Evolutionary conservation across 2,329 filamentous ascomycete genomes (phyloP), one percentile per base, ranked within the genome.

Genomic region (Madurella mycetomatis): DNA sequence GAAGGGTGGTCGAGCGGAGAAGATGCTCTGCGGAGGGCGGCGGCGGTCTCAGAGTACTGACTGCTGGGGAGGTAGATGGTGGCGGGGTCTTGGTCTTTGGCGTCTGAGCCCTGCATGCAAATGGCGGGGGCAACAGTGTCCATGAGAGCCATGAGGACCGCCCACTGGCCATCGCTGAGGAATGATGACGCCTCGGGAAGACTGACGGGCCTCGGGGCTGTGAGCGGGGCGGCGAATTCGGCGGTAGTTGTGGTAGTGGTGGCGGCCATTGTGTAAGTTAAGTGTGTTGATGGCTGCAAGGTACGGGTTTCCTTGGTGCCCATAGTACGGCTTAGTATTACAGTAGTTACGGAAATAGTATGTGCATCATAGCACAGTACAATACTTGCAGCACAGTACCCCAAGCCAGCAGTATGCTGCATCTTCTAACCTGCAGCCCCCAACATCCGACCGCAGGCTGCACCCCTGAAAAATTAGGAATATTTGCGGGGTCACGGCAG

Each of bases 61-160:
- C 9, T 30, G 18, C 56, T 55, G 1, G 62, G 52, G 30, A 66
- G 59, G 19, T 60, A 53, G 17, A 57, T 19, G 16, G 43, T 53
- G 1, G 54, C 57, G 0, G 15, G 3, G 25, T 56, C 53, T 17
- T 53, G 30, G 19, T 46, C 11, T 34, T 56, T 37, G 34, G 58
- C 4, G 13, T 9, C 15, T 37, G 25, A n/a, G 43, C 58, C 57
- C 32, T 58, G 49, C 11, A 50, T 53, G 17, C 58, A 52, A n/a
- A 64, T 40, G 4, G 59, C 54, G 2, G 64, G 60, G 41, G 60
- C 40, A 13, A 64, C 19, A 5, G 63, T 45, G 47, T 64, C 61
- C 61, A 66, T 62, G 40, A 66, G 44, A 8, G 60, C 57, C 53
- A 65, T 53, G n/a, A 66, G 55, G 19, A 63, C 58, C 34, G 43